A percentile compares a stretch with the other conserved stretches of the same genome.
phyloP scores from a whole-genome alignment of 1,139 yeast species.

The Wickerhamomyces sp. region DNA sequence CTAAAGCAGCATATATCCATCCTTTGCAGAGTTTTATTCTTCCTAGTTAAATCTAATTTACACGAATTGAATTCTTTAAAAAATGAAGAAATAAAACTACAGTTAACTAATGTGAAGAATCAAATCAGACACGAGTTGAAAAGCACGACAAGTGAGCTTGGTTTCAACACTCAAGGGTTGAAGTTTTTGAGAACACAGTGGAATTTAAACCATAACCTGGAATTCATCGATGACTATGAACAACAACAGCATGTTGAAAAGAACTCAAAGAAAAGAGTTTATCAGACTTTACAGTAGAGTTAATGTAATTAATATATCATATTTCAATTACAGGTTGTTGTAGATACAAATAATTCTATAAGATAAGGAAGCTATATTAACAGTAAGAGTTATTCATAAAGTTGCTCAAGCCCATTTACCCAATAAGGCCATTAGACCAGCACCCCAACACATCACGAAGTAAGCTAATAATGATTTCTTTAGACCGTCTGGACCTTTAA shows the following conservation, averaged over 20 bases:
- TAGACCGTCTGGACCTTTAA: slow-evolving; percentile 33
- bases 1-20: slow-evolving; percentile 49
- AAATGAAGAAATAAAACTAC: slow-evolving; percentile 56
- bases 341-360: slow-evolving; percentile 33
- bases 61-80: slow-evolving; percentile 68
- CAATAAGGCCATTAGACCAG: slow-evolving; percentile 79
- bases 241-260: slow-evolving; percentile 52
- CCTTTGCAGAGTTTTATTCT: slow-evolving; percentile 71
- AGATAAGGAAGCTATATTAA: no score
- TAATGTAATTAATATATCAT: not conserved
- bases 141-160: slow-evolving; percentile 55
- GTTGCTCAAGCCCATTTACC: slow-evolving; percentile 83
- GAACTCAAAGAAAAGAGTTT: slow-evolving; percentile 65
- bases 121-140: slow-evolving; percentile 53
- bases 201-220: slow-evolving; percentile 69
- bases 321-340: not conserved
- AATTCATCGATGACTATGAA: slow-evolving; percentile 69
- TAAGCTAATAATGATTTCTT: slow-evolving; percentile 31
- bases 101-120: slow-evolving; percentile 52
- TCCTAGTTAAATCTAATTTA: slow-evolving; percentile 68
- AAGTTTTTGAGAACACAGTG: slow-evolving; percentile 71
- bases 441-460: slow-evolving; percentile 56
- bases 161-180: slow-evolving; percentile 86
- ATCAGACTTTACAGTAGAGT: slow-evolving; percentile 30
- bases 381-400: no score